Base-by-base conservation (phyloP, 345 rosid species). In the Ceriops tagal region DNA sequence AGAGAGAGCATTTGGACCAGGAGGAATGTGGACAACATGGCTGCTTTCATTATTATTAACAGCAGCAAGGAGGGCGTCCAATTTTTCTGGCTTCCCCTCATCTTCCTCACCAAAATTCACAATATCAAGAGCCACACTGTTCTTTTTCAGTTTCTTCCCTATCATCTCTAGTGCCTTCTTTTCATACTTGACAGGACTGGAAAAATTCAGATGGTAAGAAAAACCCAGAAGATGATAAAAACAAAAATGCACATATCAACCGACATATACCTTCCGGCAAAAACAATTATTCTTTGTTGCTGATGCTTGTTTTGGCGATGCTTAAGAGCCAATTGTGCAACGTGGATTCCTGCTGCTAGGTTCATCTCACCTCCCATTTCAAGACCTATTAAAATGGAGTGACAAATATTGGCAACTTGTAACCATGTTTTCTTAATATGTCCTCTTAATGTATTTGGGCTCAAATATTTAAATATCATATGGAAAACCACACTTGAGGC, bases 221-320 rank as follows among this genome's bases (percentile, higher is more conserved):
- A 70, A 15, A 60, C 43, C 74, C 53, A 30, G 52, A 8, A 27
- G 52, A 43, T 26, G 37, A 58, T 10, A 58, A 34, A 19, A 68
- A 58, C 19, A 22, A 10, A 21, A 6, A 26, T 63, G 20, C 6
- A 7, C n/a, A 4, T n/a, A 28, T 47, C 34, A 47, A 67, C 35
- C 28, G 46, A 8, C 27, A 55, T 26, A 9, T 9, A 90, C 99
- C 99, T 92, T 92, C 99, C 99, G 75, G 93, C 96, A 73, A 96
- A 92, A 67, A 92, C 97, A n/a, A 96, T 89, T 60, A 96, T 96
- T 78, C 98, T 73, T 74, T 92, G 99, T 56, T 86, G 96, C 82
- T 90, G 98, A 71, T 96, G 92, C 83, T 96, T 96, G 85, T 96
- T 96, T 68, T 92, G 98, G 6, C 95, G 89, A 89, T 96, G 98